Base-by-base conservation (phyloP, 768 basidiomycete species). In the Plicaturopsis crispa region DNA sequence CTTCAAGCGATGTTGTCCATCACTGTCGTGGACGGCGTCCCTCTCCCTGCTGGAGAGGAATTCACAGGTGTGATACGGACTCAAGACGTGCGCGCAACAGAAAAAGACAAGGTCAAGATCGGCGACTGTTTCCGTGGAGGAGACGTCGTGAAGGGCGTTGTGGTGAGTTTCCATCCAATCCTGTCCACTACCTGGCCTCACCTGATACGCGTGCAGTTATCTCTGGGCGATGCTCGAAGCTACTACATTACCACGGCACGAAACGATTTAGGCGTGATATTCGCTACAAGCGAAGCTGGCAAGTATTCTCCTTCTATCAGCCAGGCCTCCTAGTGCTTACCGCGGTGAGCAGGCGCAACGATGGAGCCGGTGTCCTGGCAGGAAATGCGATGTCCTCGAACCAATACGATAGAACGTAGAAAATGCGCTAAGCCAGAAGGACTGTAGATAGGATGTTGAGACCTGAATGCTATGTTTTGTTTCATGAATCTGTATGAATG, bases 181-280 rank as follows among this genome's bases (percentile, higher is more conserved):
- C 14, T 5, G 17, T 17, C 14, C 0, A 19, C 4, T 31, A 16
- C 22, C 43, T 21, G 20, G 26, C 23, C 33, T 26, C 24, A 6
- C 14, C 19, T 45, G 10, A 13, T 30, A 12, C 4, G 5, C 14
- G n/a, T n/a, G 5, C 42, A 93, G 91, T 87, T 93, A 35, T 93
- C 91, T 13, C 68, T 96, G 18, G 92, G 91, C 7, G 91, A 94
- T 59, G 80, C 90, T 18, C 77, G 88, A 31, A 89, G 84, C 49
- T 94, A 94, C 61, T 93, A 89, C 63, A 72, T 94, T 20, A 88
- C 90, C 0, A 94, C 91, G 3, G 91, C 86, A 5, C 67, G 86
- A 30, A 92, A 92, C 54, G 84, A 92, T 47, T 73, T 94, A 3
- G 91, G 92, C 0, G 91, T 94, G 6, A 83, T 93, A 37, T 92